Evolutionary conservation across 2,329 filamentous ascomycete genomes (phyloP), one percentile per base, ranked within the genome.

Genomic region (Aspergillus piperis): DNA sequence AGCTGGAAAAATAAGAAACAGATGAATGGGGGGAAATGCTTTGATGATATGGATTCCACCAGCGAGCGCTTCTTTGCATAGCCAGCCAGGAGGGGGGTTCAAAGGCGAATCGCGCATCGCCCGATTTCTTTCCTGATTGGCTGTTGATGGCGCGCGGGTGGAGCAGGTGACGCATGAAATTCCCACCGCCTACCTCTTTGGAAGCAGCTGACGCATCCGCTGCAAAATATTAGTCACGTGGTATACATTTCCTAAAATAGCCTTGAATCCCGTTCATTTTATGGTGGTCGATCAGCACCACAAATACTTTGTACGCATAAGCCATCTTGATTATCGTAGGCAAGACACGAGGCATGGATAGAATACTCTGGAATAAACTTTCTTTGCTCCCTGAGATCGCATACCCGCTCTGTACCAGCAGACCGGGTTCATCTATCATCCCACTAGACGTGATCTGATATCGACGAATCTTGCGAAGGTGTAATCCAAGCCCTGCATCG

Each of bases 101-200:
- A 39, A 25, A 56, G 42, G 30, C 38, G 42, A 44, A 47, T 44
- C 41, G 54, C 54, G 44, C 42, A 47, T 57, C 44, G 19, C 44
- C 19, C 8, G 42, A 19, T 27, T 32, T 13, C 42, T 44, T 30
- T 25, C 13, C 42, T 59, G 49, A 53, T 61, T 61, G 48, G 59
- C 49, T 32, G 15, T 5, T 8, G 21, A 11, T 10, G 8, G 21
- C 47, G 36, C 17, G 17, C 23, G 13, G 39, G 38, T 53, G 56
- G 57, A 53, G 57, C 57, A 44, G 57, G 44, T 59, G 57, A 59
- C 49, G 57, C 49, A 58, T 25, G 27, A 23, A 4, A 3, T 15
- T 13, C n/a, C 27, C 56, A 36, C 30, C 47, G 47, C 48, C 19
- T 51, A 19, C 8, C 38, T 25, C 47, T 17, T 50, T 10, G n/a